Base-by-base conservation (phyloP, 2,329 filamentous ascomycete genomes). In the Beauveria sp. region DNA sequence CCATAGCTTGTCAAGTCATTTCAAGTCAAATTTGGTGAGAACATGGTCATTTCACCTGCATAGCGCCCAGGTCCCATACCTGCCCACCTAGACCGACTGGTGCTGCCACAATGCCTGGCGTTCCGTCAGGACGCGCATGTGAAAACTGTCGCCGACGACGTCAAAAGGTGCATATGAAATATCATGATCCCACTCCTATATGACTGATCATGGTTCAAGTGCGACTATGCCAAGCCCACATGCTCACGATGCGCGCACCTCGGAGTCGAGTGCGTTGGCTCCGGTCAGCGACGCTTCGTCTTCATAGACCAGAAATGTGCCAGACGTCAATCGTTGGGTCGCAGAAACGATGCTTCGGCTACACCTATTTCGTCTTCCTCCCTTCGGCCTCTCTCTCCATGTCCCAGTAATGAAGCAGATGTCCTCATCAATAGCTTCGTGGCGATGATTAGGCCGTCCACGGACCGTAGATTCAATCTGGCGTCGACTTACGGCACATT, bases 221-320 rank as follows among this genome's bases (percentile, higher is more conserved):
- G 58, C 20, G 58, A 60, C 40, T 53, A 53, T 16, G 28, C 16
- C 26, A 60, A 54, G 40, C 58, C 58, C 58, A 26, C 50, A 43
- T 60, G 58, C 42, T 60, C 50, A 20, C 59, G 52, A 43, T 61
- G 59, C 34, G 45, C 7, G 18, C 49, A 18, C 38, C 58, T 60
- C 42, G 50, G 50, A 14, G 58, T 47, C 28, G 58, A 46, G 26
- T 60, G 58, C 49, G 22, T 60, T n/a, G 58, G 58, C 40, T 60
- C 58, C 26, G 58, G 58, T 42, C 16, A 53, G 26, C 26, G 58
- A 10, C 58, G 58, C 58, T 60, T 60, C 58, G 49, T 60, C 50
- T 60, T 60, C 42, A 54, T 47, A 20, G 50, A 60, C 40, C 58
- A 53, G 18, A 61, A 56, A 24, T 61, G 51, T 45, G 30, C 59